Base-by-base conservation (phyloP, 2,329 filamentous ascomycete species). In the Pseudogymnoascus pannorum region DNA sequence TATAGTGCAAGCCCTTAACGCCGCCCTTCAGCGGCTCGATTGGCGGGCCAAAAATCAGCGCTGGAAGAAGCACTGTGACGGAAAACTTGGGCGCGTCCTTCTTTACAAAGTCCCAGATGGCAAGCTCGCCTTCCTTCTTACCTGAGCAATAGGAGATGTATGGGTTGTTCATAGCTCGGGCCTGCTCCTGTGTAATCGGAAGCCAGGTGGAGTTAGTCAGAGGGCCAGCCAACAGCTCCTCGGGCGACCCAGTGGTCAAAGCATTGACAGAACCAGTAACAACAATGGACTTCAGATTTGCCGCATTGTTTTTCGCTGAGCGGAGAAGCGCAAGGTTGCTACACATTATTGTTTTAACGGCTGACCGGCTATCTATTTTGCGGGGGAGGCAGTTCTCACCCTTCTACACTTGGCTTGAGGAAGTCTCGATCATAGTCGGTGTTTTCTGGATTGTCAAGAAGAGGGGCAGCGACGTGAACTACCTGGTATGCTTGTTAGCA, bases 391-490 rank as follows among this genome's bases (percentile, higher is more conserved):
- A 44, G 54, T 22, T 61, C 63, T 59, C 62, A 69, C 67, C 66
- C 67, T 38, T 70, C 65, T n/a, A 71, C 68, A 58, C 62, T 66
- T 18, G 69, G 69, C 9, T 62, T 62, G 57, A 73, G 64, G 51
- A 69, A 73, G 62, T 72, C 63, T 20, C 62, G 64, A 40, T 69
- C 69, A 61, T 71, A 72, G 63, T 73, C 71, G 4, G 63, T 68
- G 57, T 69, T 68, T 2, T 51, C 58, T 2, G 65, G 66, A 61
- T 68, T 64, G 61, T 69, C 70, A n/a, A 69, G 61, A 14, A 72
- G 60, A 9, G 71, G 72, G 7, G 71, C 70, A 7, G 72, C 72
- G 38, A 66, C 67, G 60, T 72, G 72, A 48, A 72, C 51, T 33
- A 73, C 40, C 40, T 44, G 11, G 11, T n/a, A 44, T 44, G 9